phyloP scores from a whole-genome alignment of 2,329 filamentous ascomycete species.

The Xenosphaeropsis pyriputrescens region DNA sequence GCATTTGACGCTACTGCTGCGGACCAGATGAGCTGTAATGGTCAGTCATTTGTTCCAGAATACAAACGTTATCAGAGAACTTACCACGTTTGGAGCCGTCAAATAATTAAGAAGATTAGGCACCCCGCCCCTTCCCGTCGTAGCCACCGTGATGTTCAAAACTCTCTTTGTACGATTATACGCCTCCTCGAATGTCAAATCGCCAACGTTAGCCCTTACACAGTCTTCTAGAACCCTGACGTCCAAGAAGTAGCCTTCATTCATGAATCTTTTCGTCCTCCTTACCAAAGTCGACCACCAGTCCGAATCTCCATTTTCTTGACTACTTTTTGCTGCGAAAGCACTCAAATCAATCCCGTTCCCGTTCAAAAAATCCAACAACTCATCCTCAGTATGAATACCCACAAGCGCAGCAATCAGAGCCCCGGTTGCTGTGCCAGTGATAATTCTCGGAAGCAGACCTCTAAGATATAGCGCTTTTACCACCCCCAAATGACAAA shows the following conservation, averaged over 20 bases:
- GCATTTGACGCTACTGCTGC: constrained; percentile 44
- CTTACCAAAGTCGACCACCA: constrained; percentile 45
- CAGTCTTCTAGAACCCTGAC: constrained; percentile 70
- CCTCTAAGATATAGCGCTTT: constrained; percentile 73
- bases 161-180: constrained; percentile 74
- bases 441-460: constrained; percentile 77
- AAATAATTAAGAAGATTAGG: constrained; percentile 84
- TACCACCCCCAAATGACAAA: constrained; percentile 82
- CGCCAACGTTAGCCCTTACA: constrained; percentile 71
- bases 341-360: constrained; percentile 72
- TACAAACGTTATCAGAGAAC: constrained; percentile 20
- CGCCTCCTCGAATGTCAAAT: constrained; percentile 87
- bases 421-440: constrained; percentile 80
- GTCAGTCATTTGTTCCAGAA: constrained; percentile 1
- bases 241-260: constrained; percentile 74
- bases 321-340: constrained; percentile 34
- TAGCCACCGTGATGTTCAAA: constrained; percentile 82
- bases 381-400: constrained; percentile 74
- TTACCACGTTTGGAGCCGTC: constrained; percentile 80
- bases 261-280: constrained; percentile 52
- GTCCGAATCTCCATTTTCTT: constrained; percentile 15
- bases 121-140: constrained; percentile 57
- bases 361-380: constrained; percentile 62
- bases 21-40: constrained; percentile 37
- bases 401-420: constrained; percentile 80